Base-by-base conservation (phyloP, 2,329 filamentous ascomycete species). In the Xylaria sp. region DNA sequence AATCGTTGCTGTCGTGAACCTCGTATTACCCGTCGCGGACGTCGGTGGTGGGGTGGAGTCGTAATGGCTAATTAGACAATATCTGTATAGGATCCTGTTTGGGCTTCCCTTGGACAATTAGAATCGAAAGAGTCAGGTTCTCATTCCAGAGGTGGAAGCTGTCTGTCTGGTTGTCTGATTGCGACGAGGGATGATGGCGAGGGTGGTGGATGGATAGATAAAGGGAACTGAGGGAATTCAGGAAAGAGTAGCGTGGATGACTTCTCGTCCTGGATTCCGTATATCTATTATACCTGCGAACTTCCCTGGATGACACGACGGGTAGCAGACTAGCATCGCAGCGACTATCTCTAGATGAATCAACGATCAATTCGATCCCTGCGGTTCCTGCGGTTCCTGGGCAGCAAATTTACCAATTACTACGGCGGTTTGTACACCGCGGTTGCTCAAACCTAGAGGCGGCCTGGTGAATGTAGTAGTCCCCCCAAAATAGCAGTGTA, bases 401-500 rank as follows among this genome's bases (percentile, higher is more conserved):
- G 64, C 58, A 67, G 60, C 59, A 52, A 54, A 53, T 57, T 58
- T 54, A 58, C 46, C 45, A 15, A 54, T 40, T 54, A 65, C 60
- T 54, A 59, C 38, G 47, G n/a, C 60, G 55, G 17, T 56, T 61
- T 65, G 25, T 37, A 65, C 54, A 60, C 67, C 66, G 67, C 67
- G 71, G 69, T 67, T 65, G 53, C 61, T 64, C 61, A 66, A 66
- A 66, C 64, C 57, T 49, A 21, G 45, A 54, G 35, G 49, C 61
- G 63, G 66, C 62, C 63, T 69, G 66, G 66, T 67, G 65, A 68
- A 64, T 57, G 67, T 57, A 57, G 54, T 50, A 56, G 49, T 31
- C 56, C 69, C 67, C 67, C 70, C 69, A 72, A 68, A 71, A 71
- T 65, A 67, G 68, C 52, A 67, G 55, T 55, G 64, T 65, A 57